Percentiles rank a stretch among this genome's conserved stretches.
These are phyloP conservation scores for Naganishia sp. DNA, from an alignment of 1,284 basidiomycete genomes.

Conservation along the genomic window DNA sequence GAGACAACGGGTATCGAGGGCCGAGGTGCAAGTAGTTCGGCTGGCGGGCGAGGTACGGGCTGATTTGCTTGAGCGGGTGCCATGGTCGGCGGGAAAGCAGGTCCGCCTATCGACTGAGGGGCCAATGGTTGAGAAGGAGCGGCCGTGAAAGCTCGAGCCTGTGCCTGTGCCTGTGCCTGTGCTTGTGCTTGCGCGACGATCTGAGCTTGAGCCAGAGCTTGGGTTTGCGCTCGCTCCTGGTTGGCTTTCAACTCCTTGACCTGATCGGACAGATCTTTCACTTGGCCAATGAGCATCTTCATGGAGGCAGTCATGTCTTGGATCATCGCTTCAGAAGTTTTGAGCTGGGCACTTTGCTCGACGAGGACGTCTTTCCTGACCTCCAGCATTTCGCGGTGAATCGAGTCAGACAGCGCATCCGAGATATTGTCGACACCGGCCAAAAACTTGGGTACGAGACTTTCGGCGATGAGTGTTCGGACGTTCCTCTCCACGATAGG, in stretches of 20 bases:
- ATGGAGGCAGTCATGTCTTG: slow-evolving; percentile 17
- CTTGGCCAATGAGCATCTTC: slow-evolving; percentile 16
- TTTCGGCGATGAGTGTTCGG: slow-evolving; percentile 24
- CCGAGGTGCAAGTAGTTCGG: not conserved
- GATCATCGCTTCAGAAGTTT: slow-evolving; percentile 20
- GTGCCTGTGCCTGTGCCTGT: not conserved
- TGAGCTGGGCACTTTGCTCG: slow-evolving; percentile 23
- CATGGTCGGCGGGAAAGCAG: slow-evolving; percentile 4
- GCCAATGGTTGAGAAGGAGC: slow-evolving; percentile 1
- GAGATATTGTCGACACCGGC: slow-evolving; percentile 23
- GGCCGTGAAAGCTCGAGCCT: not conserved
- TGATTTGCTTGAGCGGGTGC: slow-evolving; percentile 9
- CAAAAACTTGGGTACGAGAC: slow-evolving; percentile 26
- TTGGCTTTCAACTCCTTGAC: slow-evolving; percentile 11
- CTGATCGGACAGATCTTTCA: slow-evolving; percentile 19
- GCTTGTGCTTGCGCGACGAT: not conserved
- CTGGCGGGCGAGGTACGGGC: slow-evolving; percentile 2
- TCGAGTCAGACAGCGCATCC: slow-evolving; percentile 22
- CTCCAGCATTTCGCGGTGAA: slow-evolving; percentile 32
- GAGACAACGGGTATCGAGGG: not conserved
- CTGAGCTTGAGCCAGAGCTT: not conserved
- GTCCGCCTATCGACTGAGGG: not conserved
- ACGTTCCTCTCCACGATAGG: slow-evolving; percentile 30
- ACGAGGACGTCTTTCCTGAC: slow-evolving; percentile 23
- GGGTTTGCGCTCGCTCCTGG: not conserved